phyloP scores from a whole-genome alignment of 2,329 filamentous ascomycete genomes.

The Penicillium nordicum region DNA sequence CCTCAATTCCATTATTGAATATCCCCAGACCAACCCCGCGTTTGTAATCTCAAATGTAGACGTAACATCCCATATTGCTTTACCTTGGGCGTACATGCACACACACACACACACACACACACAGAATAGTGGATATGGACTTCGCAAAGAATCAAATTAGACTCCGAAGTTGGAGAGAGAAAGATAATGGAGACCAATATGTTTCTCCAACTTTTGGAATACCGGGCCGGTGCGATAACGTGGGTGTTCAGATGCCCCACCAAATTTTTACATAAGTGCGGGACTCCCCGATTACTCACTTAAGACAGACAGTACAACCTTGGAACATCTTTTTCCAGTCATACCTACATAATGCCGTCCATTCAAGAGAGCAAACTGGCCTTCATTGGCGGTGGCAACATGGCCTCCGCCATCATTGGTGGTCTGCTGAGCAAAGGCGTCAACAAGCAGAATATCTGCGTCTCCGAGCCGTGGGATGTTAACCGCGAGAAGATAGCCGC shows the following conservation, averaged over 20 bases:
- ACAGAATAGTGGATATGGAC: no score
- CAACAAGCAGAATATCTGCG: slow-evolving; percentile 31
- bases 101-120: no score
- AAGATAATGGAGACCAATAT: no score
- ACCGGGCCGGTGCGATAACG: slow-evolving; percentile 5
- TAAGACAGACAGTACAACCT: neutral
- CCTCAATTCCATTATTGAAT: neutral
- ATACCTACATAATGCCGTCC: slow-evolving; percentile 22
- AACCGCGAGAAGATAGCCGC: slow-evolving; percentile 35
- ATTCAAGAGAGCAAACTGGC: slow-evolving; percentile 34
- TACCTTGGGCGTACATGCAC: no score
- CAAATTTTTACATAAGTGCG: slow-evolving; percentile 14
- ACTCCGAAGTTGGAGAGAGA: no score
- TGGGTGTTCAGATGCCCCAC: slow-evolving; percentile 11
- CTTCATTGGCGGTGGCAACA: slow-evolving; percentile 39
- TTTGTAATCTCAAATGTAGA: neutral
- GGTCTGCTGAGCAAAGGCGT: slow-evolving; percentile 31
- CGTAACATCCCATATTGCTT: neutral
- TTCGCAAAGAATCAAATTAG: no score
- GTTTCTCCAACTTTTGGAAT: neutral
- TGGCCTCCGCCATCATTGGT: slow-evolving; percentile 37
- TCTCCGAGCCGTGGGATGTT: slow-evolving; percentile 37
- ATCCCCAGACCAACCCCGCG: no score
- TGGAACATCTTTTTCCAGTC: neutral
- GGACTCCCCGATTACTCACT: slow-evolving; percentile 1